Percentiles rank a stretch among this genome's conserved stretches.
Conservation (phyloP, 176 grass and related monocot genomes). For the Ensete glaucum region DNA sequence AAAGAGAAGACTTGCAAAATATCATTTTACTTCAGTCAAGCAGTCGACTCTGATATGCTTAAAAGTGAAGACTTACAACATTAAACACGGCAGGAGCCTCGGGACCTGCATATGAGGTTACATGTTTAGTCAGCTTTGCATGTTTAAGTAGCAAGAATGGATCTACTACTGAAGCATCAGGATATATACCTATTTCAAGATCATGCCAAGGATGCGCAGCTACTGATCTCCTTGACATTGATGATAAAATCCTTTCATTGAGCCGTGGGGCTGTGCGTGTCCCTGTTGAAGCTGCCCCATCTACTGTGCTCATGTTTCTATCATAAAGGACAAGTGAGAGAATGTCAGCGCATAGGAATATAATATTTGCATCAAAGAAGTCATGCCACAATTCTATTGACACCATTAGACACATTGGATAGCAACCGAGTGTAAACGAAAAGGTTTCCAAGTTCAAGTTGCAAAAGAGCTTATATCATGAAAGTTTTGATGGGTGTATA, state of each 20-base stretch:
- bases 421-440: no score
- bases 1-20: no score
- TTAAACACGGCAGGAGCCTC: slow-evolving; percentile 39
- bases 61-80: slow-evolving; percentile 28
- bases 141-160: not conserved
- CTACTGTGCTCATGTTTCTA: not conserved
- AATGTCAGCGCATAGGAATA: not conserved
- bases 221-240: slow-evolving; percentile 13
- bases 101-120: slow-evolving; percentile 20
- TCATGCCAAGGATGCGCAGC: slow-evolving; percentile 10
- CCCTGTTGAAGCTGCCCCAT: not conserved
- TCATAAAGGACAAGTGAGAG: not conserved
- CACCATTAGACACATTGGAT: no score
- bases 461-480: no score
- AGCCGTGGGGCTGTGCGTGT: not conserved
- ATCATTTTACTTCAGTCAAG: not conserved
- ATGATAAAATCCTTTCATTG: slow-evolving; percentile 7
- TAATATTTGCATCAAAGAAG: not conserved
- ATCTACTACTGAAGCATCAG: not conserved
- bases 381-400: not conserved
- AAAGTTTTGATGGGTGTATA: no score
- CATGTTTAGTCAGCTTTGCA: not conserved
- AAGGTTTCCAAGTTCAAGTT: no score
- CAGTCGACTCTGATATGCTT: not conserved
- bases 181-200: slow-evolving; percentile 1